Percentiles rank a stretch among this genome's conserved stretches.
Evolutionary conservation across 768 basidiomycete species (phyloP).

Genomic region (Hygrophoropsis aurantiaca): DNA sequence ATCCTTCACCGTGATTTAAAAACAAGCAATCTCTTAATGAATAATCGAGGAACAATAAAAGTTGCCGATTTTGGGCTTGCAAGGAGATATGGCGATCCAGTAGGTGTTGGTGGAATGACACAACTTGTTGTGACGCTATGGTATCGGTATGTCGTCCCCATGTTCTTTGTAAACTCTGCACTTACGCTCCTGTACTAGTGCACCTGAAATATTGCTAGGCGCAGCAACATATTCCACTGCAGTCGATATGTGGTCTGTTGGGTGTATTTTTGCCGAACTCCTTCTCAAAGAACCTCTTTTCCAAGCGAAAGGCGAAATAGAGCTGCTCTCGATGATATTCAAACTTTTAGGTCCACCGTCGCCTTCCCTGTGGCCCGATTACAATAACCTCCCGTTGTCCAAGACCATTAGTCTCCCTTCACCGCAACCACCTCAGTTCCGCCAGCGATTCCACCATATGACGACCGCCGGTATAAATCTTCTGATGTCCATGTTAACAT

Average conservation of each 20-base stretch:
- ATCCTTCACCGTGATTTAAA: slow-evolving; percentile 97
- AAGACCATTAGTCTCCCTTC: slow-evolving; percentile 77
- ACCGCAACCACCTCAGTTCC: slow-evolving; percentile 72
- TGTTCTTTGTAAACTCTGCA: slow-evolving; percentile 14
- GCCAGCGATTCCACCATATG: slow-evolving; percentile 84
- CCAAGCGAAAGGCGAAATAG: slow-evolving; percentile 93
- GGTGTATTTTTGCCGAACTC: slow-evolving; percentile 97
- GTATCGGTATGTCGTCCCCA: slow-evolving; percentile 75
- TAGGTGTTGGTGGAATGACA: slow-evolving; percentile 95
- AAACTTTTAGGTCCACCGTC: slow-evolving; percentile 94
- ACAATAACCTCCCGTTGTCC: slow-evolving; percentile 72
- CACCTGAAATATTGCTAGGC: slow-evolving; percentile 93
- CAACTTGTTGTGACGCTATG: slow-evolving; percentile 98
- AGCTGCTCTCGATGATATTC: slow-evolving; percentile 92
- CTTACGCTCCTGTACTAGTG: slow-evolving; percentile 44
- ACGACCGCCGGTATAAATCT: slow-evolving; percentile 84
- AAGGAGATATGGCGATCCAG: slow-evolving; percentile 92
- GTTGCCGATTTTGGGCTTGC: slow-evolving; percentile 99
- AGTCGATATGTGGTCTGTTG: slow-evolving; percentile 98
- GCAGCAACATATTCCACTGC: slow-evolving; percentile 93
- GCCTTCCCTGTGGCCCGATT: slow-evolving; percentile 83
- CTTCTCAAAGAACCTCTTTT: slow-evolving; percentile 95
- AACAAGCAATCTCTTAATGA: slow-evolving; percentile 97
- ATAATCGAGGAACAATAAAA: slow-evolving; percentile 97
- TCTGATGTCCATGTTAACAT: slow-evolving; percentile 76